Base-by-base conservation (phyloP, 805 yeast species). In the Schwanniomyces yamadae region DNA sequence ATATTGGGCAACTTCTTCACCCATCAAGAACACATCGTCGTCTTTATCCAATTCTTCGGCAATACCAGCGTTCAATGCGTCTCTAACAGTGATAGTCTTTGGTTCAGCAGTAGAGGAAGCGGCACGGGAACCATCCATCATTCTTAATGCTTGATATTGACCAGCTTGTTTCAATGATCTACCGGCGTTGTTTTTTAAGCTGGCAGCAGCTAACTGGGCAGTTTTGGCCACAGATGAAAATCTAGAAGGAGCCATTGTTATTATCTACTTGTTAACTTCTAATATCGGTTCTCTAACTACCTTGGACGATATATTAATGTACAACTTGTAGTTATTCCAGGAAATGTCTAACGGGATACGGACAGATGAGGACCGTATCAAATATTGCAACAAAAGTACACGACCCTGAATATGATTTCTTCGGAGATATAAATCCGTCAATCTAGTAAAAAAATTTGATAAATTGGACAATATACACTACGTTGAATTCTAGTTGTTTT, bases 1-100 rank as follows among this genome's bases (percentile, higher is more conserved):
- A 72, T 93, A 93, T 67, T 91, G 98, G 29, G 96, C 99, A 48
- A 93, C 99, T 69, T 93, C 99, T 73, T 93, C 99, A 67, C 99
- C 99, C 78, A 93, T 85, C 52, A 93, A 66, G 75, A 88, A 93
- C 29, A 93, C 98, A 50, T 78, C 83, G 49, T 88, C 93, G 62
- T 93, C 97, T 51, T 91, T 78, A 72, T 91, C 98, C 73, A 93
- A 76, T 71, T 93, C 99, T 72, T 93, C 99, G 40, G 95, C 95
- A 66, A 93, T 75, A 20, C 96, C 99, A 46, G 82, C 71, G 74
- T 93, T 93, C 52, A 93, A 71, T 31, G 99, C 99, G 54, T 93
- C 99, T 75, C 99, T 84, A 40, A 93, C 97, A 11, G 98, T 87
- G 77, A 91, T 77, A 42, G 71, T 66, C 36, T 71, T 67, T 25